A percentile compares a stretch with the other conserved stretches of the same genome.
phyloP scores from a whole-genome alignment of 164 flowering plant species.

The Cinnamomum chago region DNA sequence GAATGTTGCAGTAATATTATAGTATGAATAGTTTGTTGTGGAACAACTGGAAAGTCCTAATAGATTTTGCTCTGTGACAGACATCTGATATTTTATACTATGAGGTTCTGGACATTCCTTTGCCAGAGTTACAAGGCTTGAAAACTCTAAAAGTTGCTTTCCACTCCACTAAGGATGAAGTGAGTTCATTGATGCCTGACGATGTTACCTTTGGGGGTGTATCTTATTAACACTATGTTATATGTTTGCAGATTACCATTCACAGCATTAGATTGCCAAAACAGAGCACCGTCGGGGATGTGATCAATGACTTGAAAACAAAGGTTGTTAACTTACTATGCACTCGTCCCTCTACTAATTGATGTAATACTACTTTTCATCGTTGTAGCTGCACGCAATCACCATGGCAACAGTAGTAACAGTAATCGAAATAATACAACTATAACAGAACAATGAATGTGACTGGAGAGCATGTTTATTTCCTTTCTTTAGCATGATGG shows the following conservation, averaged over 20 bases:
- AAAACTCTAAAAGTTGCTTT: slow-evolving; percentile 90
- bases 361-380: too few relatives aligned
- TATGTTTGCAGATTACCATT: slow-evolving; percentile 57
- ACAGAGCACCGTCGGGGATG: slow-evolving; percentile 90
- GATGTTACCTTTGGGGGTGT: background rate
- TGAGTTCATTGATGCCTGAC: slow-evolving; percentile 19
- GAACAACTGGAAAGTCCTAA: background rate
- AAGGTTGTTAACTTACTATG: slow-evolving; percentile 34
- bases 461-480: too few relatives aligned
- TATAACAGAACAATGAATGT: too few relatives aligned
- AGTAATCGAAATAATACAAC: too few relatives aligned
- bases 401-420: too few relatives aligned
- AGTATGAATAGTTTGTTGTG: background rate
- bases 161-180: slow-evolving; percentile 83
- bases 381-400: too few relatives aligned
- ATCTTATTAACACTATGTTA: background rate
- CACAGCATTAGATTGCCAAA: slow-evolving; percentile 85
- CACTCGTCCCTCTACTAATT: too few relatives aligned
- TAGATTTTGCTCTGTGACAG: slow-evolving; percentile 30
- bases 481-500: too few relatives aligned
- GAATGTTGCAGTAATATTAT: background rate
- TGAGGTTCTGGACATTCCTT: slow-evolving; percentile 90
- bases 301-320: slow-evolving; percentile 71
- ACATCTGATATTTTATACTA: slow-evolving; percentile 85
- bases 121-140: slow-evolving; percentile 87